Evolutionary conservation across 768 basidiomycete genomes (phyloP), one percentile per base, ranked within the genome.

Genomic region (Termitomyces heimii): DNA sequence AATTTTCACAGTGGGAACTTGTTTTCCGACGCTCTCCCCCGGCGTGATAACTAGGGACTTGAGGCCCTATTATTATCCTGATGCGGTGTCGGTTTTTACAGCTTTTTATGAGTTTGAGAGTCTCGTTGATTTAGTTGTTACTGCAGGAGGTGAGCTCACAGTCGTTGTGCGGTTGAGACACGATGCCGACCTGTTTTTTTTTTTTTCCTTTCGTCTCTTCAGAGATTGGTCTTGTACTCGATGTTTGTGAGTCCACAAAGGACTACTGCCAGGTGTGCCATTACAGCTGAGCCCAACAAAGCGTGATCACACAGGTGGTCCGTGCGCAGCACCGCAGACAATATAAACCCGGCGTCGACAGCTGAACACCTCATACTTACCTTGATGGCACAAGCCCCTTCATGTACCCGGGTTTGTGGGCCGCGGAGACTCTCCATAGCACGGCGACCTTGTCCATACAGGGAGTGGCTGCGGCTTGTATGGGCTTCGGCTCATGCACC

Each of bases 401-500:
- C 81, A 81, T 1, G 56, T 76, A 75, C 65, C 76, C 60, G 80
- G 80, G 79, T 70, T 73, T 82, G 73, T 80, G 81, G 83, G 80
- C 75, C 67, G 70, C 76, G 69, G 78, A 76, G 71, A 75, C 66
- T 72, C 77, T 79, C 73, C 82, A 84, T 84, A 82, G 82, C 82
- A 84, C 81, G 82, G 83, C 82, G 82, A 84, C 83, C 80, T 63
- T 84, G 82, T 83, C 82, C 83, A 71, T 62, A 71, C 79, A 84
- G 81, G 78, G 81, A 77, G 77, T 73, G 69, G 70, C 67, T 58
- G 62, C 60, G 71, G 76, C 68, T 80, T 78, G 79, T 81, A 76
- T 82, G 78, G 65, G 80, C 80, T 79, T 79, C 76, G 79, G 82
- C 76, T 76, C 79, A 82, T 81, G 82, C 79, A 80, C 78, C 74